Percentiles rank a stretch among this genome's conserved stretches.
These are phyloP conservation scores for Trapa incisa DNA, from an alignment of 345 rosid genomes.

Conservation along the genomic window DNA sequence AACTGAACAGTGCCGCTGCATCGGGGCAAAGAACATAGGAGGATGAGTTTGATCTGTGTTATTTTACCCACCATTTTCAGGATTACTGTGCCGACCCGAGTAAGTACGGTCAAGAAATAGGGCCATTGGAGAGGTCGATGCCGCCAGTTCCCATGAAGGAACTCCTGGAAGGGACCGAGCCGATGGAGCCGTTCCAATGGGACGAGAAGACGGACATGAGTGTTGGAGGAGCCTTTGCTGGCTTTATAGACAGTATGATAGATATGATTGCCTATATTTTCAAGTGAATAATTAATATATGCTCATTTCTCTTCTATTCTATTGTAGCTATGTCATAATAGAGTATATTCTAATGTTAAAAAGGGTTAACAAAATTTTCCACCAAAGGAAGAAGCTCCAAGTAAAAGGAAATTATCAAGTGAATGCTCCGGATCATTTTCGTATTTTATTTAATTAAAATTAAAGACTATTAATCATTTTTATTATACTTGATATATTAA, in stretches of 20 bases:
- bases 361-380: too few species aligned
- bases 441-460: background rate
- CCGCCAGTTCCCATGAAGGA: constrained; percentile 32
- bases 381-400: too few species aligned
- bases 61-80: constrained; percentile 15
- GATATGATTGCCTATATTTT: constrained; percentile 22
- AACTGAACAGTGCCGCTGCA: constrained; percentile 7
- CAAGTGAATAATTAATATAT: constrained; percentile 10
- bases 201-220: constrained; percentile 49
- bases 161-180: constrained; percentile 48
- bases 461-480: too few species aligned
- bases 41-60: background rate
- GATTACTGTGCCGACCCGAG: constrained; percentile 35
- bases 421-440: background rate
- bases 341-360: too few species aligned
- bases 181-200: constrained; percentile 54
- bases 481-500: too few species aligned
- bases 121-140: constrained; percentile 34
- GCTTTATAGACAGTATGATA: constrained; percentile 19
- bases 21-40: background rate
- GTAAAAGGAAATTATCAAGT: too few species aligned
- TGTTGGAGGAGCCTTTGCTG: constrained; percentile 25
- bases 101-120: constrained; percentile 41
- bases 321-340: too few species aligned
- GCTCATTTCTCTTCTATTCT: background rate